Evolutionary conservation across 768 basidiomycete genomes (phyloP).

Genomic region (Zangia roseola): DNA sequence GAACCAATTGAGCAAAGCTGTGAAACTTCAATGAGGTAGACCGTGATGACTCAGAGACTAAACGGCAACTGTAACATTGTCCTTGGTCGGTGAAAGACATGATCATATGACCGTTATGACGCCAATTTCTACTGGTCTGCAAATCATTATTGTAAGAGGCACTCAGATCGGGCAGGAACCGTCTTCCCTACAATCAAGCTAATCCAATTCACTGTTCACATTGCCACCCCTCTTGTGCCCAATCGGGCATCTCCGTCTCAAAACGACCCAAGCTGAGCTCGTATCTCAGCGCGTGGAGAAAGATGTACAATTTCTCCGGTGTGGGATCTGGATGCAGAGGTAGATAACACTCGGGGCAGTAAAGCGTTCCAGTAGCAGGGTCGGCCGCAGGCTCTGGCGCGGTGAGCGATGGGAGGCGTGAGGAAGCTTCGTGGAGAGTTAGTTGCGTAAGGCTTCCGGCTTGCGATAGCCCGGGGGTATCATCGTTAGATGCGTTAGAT

Average conservation of each 20-base stretch:
- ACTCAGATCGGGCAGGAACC: too few relatives aligned
- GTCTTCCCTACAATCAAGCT: too few relatives aligned
- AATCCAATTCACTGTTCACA: constrained; percentile 45
- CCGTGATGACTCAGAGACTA: too few relatives aligned
- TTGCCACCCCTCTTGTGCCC: constrained; percentile 75
- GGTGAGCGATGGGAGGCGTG: constrained; percentile 27
- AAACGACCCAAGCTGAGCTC: constrained; percentile 80
- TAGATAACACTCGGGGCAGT: constrained; percentile 89
- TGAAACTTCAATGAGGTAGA: too few relatives aligned
- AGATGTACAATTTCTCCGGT: constrained; percentile 92
- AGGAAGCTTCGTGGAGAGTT: constrained; percentile 51
- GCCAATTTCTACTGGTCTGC: too few relatives aligned
- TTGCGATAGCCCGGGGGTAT: not conserved
- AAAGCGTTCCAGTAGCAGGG: constrained; percentile 47
- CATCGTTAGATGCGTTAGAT: not conserved
- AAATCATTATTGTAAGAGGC: too few relatives aligned
- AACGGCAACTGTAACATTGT: too few relatives aligned
- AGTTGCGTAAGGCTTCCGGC: constrained; percentile 19
- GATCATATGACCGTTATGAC: too few relatives aligned
- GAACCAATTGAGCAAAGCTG: too few relatives aligned
- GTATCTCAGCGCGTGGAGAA: constrained; percentile 88
- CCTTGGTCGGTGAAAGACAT: too few relatives aligned
- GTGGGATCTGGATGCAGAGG: constrained; percentile 92
- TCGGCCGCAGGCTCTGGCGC: constrained; percentile 32
- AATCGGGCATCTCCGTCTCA: constrained; percentile 84